Evolutionary conservation across 345 rosid genomes (phyloP).

Genomic region (Clarkia xantiana): DNA sequence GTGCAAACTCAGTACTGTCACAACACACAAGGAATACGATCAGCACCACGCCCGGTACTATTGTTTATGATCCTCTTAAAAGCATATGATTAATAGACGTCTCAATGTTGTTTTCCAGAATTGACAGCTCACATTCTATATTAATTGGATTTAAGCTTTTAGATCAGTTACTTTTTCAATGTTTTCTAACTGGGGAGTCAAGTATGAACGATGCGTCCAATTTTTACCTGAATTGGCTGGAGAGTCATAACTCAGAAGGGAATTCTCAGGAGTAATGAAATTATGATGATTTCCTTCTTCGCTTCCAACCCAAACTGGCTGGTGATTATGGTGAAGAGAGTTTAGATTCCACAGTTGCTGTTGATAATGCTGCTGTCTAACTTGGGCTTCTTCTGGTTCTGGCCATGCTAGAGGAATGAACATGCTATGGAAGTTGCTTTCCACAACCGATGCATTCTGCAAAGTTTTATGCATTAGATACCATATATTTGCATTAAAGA

Average conservation of each 20-base stretch:
- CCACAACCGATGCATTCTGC: slow-evolving; percentile 55
- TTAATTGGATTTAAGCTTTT: background rate
- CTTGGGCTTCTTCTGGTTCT: slow-evolving; percentile 34
- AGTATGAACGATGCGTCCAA: background rate
- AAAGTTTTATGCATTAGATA: background rate
- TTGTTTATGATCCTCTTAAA: slow-evolving; percentile 8
- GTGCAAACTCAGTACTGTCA: slow-evolving; percentile 36
- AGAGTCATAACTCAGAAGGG: slow-evolving; percentile 48
- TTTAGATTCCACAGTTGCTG: slow-evolving; percentile 52
- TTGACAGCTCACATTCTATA: background rate
- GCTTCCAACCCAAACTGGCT: slow-evolving; percentile 35
- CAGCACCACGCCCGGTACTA: background rate
- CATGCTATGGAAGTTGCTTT: slow-evolving; percentile 44
- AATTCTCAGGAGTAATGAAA: slow-evolving; percentile 39
- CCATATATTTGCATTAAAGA: background rate
- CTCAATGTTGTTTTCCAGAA: background rate
- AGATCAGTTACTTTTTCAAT: no score
- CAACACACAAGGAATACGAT: background rate
- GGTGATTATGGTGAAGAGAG: slow-evolving; percentile 26
- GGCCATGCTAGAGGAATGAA: slow-evolving; percentile 56
- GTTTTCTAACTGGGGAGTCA: background rate
- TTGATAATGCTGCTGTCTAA: slow-evolving; percentile 38
- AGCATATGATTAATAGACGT: background rate
- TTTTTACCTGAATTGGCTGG: slow-evolving; percentile 49
- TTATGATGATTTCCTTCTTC: slow-evolving; percentile 46